Base-by-base conservation (phyloP, 371 early-diverging fungal genomes). In the Mucor circinelloides region DNA sequence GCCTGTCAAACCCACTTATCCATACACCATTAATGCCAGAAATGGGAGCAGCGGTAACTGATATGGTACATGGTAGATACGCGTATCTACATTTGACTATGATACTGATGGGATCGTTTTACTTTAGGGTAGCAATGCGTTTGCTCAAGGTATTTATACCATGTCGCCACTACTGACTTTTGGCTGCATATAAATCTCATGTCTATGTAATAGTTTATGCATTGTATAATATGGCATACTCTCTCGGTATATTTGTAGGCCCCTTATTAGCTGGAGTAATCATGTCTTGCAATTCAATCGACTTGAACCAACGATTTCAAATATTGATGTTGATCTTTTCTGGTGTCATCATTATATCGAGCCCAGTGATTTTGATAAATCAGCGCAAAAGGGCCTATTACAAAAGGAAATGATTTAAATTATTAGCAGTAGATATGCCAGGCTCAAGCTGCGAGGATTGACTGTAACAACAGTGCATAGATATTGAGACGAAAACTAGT, bases 21-120 rank as follows among this genome's bases (percentile, higher is more conserved):
- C 58, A 71, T 52, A 79, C 80, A 2, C 79, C 79, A 0, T 67
- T 79, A 12, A 60, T 80, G 56, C 79, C 79, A 6, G 79, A 76
- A 25, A 80, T 78, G 79, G 79, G 74, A 5, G 70, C 69, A 30
- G 72, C 76, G 19, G 74, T 74, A 21, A 69, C 67, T 62, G 67
- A 74, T 32, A 71, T 76, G 48, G 74, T 76, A 17, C 70, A 72
- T 70, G n/a, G n/a, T 66, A 70, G 32, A 52, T 63, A 21, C 68
- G 64, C 6, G 36, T 54, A n/a, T 52, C 7, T 50, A 54, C n/a
- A 28, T 38, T 19, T 32, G 1, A 0, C 38, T 10, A 28, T 27
- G 28, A 30, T 28, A 55, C 55, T 55, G 30, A 27, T 17, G 7
- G 5, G 9, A 23, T 27, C n/a, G 17, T 21, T n/a, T 28, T 40